phyloP scores from a whole-genome alignment of 169 alveolate genomes.

The Plasmodium vivax region DNA sequence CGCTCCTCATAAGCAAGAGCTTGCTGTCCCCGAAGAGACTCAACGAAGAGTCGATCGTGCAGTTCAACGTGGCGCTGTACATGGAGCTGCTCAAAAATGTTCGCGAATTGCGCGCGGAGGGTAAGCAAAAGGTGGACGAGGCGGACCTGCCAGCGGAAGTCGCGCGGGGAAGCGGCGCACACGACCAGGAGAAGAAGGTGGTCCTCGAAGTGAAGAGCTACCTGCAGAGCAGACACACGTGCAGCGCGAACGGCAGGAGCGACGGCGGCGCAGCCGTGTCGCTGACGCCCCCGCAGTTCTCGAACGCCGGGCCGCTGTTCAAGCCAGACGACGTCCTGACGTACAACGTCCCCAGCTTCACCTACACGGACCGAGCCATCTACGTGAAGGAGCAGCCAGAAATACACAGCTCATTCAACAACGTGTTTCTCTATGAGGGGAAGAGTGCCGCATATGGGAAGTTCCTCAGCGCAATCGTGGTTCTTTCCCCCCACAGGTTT shows the following conservation, averaged over 20 bases:
- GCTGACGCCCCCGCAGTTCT: neutral
- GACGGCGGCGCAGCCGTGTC: neutral
- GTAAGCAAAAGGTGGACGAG: neutral
- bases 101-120: neutral
- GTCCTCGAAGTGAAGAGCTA: neutral
- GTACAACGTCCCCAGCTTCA: slow-evolving; percentile 44
- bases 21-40: neutral
- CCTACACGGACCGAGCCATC: slow-evolving; percentile 10
- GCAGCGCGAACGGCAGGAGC: neutral
- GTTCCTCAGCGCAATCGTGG: slow-evolving; percentile 38
- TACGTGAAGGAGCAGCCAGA: slow-evolving; percentile 44
- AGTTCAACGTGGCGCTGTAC: neutral
- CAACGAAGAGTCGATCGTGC: neutral
- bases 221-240: neutral
- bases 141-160: neutral
- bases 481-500: slow-evolving; percentile 15
- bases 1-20: neutral
- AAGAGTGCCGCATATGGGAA: neutral
- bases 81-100: neutral
- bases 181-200: neutral
- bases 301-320: slow-evolving; percentile 9
- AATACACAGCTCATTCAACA: slow-evolving; percentile 12
- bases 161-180: neutral
- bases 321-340: neutral
- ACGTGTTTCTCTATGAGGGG: slow-evolving; percentile 37